Conservation (phyloP, 2,329 filamentous ascomycete species). For the Grosmannia serpens region DNA sequence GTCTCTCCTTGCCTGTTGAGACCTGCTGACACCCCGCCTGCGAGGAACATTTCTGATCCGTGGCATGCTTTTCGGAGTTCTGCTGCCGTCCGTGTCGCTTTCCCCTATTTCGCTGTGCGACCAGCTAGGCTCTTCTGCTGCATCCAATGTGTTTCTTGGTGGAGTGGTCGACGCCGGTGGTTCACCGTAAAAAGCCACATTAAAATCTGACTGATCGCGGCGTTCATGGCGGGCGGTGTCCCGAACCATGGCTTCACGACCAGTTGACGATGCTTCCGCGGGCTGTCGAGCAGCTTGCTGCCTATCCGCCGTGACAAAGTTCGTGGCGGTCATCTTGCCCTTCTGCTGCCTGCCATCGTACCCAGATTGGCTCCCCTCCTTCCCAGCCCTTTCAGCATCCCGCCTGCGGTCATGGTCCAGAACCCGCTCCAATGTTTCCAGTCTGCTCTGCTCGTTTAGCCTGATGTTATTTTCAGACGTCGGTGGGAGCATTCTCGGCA, state of each 20-base stretch:
- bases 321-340: neutral
- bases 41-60: neutral
- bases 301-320: neutral
- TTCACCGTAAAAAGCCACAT: neutral
- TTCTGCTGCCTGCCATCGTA: neutral
- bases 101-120: neutral
- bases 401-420: slow-evolving; percentile 4
- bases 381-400: neutral
- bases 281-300: neutral
- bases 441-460: slow-evolving; percentile 8
- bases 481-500: slow-evolving; percentile 20
- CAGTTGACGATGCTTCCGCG: neutral
- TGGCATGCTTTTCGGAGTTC: neutral
- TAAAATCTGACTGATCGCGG: neutral
- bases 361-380: neutral
- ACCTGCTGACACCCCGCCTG: neutral
- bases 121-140: neutral
- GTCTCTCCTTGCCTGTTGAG: neutral
- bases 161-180: neutral
- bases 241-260: neutral
- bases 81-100: neutral
- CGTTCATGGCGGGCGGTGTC: neutral
- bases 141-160: neutral
- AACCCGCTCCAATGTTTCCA: slow-evolving; percentile 3
- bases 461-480: slow-evolving; percentile 8